These are phyloP conservation scores for Parsonsia alboflavescens DNA, from an alignment of 257 asterid genomes.

Conservation along the genomic window DNA sequence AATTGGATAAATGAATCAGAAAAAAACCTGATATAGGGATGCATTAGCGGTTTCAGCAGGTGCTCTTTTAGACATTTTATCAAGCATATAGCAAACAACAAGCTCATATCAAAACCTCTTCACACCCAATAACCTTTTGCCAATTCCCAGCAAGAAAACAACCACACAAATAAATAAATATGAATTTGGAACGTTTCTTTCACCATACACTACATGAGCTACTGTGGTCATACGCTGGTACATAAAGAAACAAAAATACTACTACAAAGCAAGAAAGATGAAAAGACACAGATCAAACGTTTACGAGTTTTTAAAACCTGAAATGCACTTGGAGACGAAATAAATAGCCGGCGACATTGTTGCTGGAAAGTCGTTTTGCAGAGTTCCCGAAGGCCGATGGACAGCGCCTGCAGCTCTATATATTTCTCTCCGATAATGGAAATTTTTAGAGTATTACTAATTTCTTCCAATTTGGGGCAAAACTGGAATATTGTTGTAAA, in stretches of 20 bases:
- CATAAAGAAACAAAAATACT: neutral
- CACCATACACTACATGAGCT: neutral
- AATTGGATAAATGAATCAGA: neutral
- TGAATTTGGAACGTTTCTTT: too few relatives aligned
- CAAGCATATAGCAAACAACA: slow-evolving; percentile 5
- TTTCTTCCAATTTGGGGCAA: neutral
- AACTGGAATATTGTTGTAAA: neutral
- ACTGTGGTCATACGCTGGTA: neutral
- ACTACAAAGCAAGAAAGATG: too few relatives aligned
- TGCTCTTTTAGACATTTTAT: slow-evolving; percentile 7
- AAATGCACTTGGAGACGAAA: slow-evolving; percentile 12
- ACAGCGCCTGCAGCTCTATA: neutral
- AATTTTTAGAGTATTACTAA: neutral
- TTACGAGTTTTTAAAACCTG: slow-evolving; percentile 1
- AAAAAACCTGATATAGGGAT: neutral
- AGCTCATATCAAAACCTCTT: neutral
- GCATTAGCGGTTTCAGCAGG: too few relatives aligned
- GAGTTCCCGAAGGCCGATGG: neutral
- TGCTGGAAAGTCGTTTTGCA: neutral
- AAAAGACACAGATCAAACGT: neutral
- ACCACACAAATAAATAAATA: neutral
- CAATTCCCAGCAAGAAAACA: neutral
- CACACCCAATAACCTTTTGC: too few relatives aligned
- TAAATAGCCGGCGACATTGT: slow-evolving; percentile 8
- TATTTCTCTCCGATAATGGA: neutral